These are phyloP conservation scores for Remersonia thermophila DNA, from an alignment of 2,329 filamentous ascomycete genomes.

Conservation along the genomic window DNA sequence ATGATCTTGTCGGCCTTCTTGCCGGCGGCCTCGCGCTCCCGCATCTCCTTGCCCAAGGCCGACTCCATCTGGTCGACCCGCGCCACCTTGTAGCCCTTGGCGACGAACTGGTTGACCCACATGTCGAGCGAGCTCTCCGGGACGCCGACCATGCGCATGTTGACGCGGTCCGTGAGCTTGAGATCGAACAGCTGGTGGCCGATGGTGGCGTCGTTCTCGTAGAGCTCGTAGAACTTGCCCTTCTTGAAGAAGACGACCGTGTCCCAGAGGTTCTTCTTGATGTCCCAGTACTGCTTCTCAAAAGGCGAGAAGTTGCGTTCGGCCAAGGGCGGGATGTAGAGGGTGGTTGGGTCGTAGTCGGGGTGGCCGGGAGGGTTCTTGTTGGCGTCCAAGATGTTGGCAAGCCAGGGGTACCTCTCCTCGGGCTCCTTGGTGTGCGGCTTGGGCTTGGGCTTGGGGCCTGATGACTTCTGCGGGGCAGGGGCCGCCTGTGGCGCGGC, in stretches of 20 bases:
- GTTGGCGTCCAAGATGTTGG: conserved; percentile 73
- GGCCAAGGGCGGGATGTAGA: conserved; percentile 76
- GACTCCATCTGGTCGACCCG: conserved; percentile 95
- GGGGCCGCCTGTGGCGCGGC: conserved; percentile 12
- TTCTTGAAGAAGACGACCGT: conserved; percentile 99
- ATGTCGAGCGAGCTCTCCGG: conserved; percentile 90
- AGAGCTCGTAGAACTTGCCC: conserved; percentile 97
- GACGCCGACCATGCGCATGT: conserved; percentile 99
- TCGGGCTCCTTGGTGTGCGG: conserved; percentile 74
- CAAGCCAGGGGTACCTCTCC: conserved; percentile 81
- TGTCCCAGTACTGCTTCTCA: conserved; percentile 98
- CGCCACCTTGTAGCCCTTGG: conserved; percentile 95
- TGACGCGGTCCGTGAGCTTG: conserved; percentile 94
- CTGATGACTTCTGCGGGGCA: conserved; percentile 18
- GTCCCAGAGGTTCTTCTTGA: conserved; percentile 96
- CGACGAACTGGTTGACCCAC: conserved; percentile 97
- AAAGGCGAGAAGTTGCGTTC: conserved; percentile 83
- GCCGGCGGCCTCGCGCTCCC: conserved; percentile 65
- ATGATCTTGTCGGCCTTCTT: conserved; percentile 88
- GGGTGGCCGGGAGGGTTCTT: conserved; percentile 65
- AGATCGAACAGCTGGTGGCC: conserved; percentile 95
- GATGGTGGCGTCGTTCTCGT: conserved; percentile 93
- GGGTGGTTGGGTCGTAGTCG: conserved; percentile 79
- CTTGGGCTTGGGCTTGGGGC: conserved; percentile 43
- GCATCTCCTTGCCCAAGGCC: conserved; percentile 93